Evolutionary conservation across 306 rosid genomes (phyloP).

Genomic region (Senna siamea): DNA sequence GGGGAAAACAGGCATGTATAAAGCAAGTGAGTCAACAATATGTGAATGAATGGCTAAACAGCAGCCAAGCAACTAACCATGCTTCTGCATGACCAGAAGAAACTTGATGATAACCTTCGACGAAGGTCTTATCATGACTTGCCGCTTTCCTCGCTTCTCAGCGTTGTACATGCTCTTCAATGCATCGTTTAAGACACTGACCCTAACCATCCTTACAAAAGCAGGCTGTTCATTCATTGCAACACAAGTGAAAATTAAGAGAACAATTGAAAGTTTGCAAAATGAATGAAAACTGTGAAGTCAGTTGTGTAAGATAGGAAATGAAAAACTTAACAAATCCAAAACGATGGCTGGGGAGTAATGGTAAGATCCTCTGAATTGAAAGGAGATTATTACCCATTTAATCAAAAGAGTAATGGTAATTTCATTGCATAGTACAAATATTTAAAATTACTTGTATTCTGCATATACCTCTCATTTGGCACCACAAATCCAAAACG

Average conservation of each 20-base stretch:
- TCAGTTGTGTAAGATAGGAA: neutral
- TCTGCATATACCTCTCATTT: neutral
- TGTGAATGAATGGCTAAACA: neutral
- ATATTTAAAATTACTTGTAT: neutral
- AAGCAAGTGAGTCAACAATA: neutral
- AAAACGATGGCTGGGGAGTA: neutral
- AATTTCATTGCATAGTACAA: neutral
- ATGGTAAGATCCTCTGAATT: neutral
- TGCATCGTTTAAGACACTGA: constrained; percentile 51
- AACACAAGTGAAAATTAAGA: neutral
- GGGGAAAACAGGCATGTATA: neutral
- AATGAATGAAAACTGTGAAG: neutral
- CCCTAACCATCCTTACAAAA: constrained; percentile 41
- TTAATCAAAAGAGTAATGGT: neutral
- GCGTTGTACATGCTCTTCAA: constrained; percentile 52
- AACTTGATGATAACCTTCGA: constrained; percentile 48
- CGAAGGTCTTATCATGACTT: constrained; percentile 53
- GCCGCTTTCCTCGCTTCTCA: constrained; percentile 51
- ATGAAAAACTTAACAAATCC: neutral
- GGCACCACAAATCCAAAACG: too few relatives aligned
- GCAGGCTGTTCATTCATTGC: neutral
- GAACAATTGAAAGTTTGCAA: neutral
- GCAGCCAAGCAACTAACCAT: constrained; percentile 40
- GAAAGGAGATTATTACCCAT: neutral
- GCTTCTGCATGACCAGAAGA: constrained; percentile 56